These are phyloP conservation scores for Populus simonii DNA, from an alignment of 345 rosid species.

Conservation along the genomic window DNA sequence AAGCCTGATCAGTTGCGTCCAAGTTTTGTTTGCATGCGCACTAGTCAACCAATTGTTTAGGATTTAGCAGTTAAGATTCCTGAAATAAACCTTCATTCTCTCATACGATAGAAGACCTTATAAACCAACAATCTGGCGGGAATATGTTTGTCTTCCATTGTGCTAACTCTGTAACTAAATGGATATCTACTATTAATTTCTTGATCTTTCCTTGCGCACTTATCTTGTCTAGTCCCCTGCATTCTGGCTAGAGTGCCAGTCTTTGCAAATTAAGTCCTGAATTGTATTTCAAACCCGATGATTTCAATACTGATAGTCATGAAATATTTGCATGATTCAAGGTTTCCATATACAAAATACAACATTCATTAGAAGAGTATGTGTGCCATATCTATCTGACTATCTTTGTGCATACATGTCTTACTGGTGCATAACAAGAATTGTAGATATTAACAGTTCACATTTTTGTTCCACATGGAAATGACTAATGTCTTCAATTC, in stretches of 20 bases:
- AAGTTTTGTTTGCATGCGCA: too few species aligned
- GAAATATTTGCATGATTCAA: neutral
- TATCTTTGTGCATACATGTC: neutral
- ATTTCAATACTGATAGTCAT: neutral
- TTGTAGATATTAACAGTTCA: neutral
- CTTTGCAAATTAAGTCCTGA: neutral
- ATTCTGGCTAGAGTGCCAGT: neutral
- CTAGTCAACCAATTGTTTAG: too few species aligned
- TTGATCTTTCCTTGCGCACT: neutral
- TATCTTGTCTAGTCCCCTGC: neutral
- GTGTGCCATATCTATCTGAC: too few species aligned
- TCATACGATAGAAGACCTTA: neutral
- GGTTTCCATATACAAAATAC: neutral
- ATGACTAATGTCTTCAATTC: too few species aligned
- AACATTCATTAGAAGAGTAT: too few species aligned
- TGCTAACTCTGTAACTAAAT: neutral
- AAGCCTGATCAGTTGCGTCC: neutral
- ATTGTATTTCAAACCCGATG: neutral
- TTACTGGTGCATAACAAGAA: too few species aligned
- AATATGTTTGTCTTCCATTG: neutral
- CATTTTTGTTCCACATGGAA: neutral
- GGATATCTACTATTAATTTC: neutral
- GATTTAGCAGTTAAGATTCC: too few species aligned
- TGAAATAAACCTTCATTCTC: neutral
- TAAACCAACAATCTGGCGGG: neutral